These are phyloP conservation scores for Salix arbutifolia DNA, from an alignment of 345 rosid genomes.

Conservation along the genomic window DNA sequence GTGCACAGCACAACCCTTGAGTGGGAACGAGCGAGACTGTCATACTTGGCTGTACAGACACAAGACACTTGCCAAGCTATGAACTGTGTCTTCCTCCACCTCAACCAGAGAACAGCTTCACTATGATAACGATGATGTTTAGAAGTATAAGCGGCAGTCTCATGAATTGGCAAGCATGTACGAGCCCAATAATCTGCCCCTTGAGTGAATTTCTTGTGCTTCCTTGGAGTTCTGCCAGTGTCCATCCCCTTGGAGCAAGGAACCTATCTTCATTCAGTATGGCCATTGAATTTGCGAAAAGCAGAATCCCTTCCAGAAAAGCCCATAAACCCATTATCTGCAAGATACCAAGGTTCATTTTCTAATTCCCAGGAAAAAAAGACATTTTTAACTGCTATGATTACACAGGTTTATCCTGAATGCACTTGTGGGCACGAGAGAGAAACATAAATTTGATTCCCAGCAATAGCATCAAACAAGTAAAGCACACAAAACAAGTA, in stretches of 20 bases:
- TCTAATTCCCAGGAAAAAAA: neutral
- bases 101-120: conserved; percentile 40
- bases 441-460: neutral
- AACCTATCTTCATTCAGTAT: conserved; percentile 48
- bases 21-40: neutral
- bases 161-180: conserved; percentile 49
- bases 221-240: conserved; percentile 41
- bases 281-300: conserved; percentile 47
- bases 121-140: conserved; percentile 32
- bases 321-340: conserved; percentile 49
- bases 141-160: conserved; percentile 43
- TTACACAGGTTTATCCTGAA: neutral
- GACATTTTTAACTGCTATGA: neutral
- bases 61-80: neutral
- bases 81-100: neutral
- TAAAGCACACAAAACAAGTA: too few relatives aligned
- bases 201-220: conserved; percentile 34
- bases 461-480: too few relatives aligned
- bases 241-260: conserved; percentile 49
- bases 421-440: neutral
- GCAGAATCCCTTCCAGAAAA: conserved; percentile 37
- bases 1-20: neutral
- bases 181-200: conserved; percentile 43
- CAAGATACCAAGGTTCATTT: neutral
- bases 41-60: neutral